These are phyloP conservation scores for Cordyceps militaris DNA, from an alignment of 2,329 filamentous ascomycete genomes.

Conservation along the genomic window DNA sequence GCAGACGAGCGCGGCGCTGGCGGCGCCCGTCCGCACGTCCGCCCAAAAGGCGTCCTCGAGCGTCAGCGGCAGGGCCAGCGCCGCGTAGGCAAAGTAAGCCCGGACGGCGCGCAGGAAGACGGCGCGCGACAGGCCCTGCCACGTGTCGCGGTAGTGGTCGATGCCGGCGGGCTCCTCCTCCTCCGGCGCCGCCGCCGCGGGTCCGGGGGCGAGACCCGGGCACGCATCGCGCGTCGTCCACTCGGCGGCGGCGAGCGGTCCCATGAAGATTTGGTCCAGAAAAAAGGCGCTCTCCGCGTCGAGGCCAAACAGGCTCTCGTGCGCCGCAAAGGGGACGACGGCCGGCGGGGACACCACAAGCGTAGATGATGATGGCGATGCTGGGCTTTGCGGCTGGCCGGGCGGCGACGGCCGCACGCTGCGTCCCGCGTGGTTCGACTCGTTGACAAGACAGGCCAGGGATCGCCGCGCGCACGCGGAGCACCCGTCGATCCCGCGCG, in stretches of 20 bases:
- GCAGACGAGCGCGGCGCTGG: constrained; percentile 18
- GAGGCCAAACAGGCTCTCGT: constrained; percentile 15
- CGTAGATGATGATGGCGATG: not conserved
- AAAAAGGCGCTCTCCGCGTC: constrained; percentile 20
- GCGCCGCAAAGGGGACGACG: not conserved
- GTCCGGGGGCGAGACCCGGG: not conserved
- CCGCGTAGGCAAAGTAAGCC: constrained; percentile 20
- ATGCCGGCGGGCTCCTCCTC: not conserved
- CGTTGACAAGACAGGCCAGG: constrained; percentile 15
- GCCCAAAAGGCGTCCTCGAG: constrained; percentile 21
- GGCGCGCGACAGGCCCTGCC: not conserved
- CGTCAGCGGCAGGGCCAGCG: constrained; percentile 19
- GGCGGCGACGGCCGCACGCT: not conserved
- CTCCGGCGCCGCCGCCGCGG: too few species aligned
- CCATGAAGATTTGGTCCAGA: constrained; percentile 21
- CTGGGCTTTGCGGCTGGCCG: too few species aligned
- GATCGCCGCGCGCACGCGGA: constrained; percentile 20
- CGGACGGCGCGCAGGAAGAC: constrained; percentile 15
- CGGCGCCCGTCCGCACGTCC: constrained; percentile 17
- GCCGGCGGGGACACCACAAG: not conserved
- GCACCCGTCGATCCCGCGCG: constrained; percentile 16
- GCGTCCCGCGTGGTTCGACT: constrained; percentile 17
- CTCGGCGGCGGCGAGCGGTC: constrained; percentile 1
- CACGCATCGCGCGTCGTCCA: not conserved
- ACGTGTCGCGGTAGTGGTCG: not conserved